Evolutionary conservation across 805 yeast species (phyloP).

Genomic region (Lipomyces oligophaga): DNA sequence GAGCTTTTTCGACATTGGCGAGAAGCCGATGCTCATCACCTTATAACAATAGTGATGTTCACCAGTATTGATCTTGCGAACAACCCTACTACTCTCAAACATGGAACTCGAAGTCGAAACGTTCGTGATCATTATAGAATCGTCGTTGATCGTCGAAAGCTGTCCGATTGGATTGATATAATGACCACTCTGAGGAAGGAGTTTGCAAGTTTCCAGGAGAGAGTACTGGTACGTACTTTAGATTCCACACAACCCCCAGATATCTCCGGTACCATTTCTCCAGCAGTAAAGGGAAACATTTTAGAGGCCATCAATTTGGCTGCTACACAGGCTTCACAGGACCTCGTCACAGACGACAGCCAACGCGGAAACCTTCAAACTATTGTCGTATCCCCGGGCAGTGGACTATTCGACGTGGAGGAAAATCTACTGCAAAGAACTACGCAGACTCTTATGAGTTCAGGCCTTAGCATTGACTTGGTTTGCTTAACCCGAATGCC

Average conservation of each 20-base stretch:
- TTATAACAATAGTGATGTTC: slow-evolving; percentile 83
- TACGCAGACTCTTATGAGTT: slow-evolving; percentile 65
- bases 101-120: slow-evolving; percentile 67
- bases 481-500: slow-evolving; percentile 90
- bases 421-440: slow-evolving; percentile 70
- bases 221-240: slow-evolving; percentile 51
- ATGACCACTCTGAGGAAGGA: slow-evolving; percentile 84
- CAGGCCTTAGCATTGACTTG: slow-evolving; percentile 84
- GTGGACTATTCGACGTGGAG: slow-evolving; percentile 91
- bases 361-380: slow-evolving; percentile 90
- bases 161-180: slow-evolving; percentile 83
- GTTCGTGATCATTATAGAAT: slow-evolving; percentile 82
- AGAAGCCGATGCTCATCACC: slow-evolving; percentile 80
- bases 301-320: slow-evolving; percentile 85
- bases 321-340: slow-evolving; percentile 67
- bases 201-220: slow-evolving; percentile 75
- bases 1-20: slow-evolving; percentile 85
- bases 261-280: slow-evolving; percentile 66
- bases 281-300: slow-evolving; percentile 85
- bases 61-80: slow-evolving; percentile 52
- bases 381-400: slow-evolving; percentile 82
- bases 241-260: slow-evolving; percentile 33
- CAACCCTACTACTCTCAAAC: slow-evolving; percentile 40
- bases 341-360: slow-evolving; percentile 78
- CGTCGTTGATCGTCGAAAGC: slow-evolving; percentile 91